A percentile compares a stretch with the other conserved stretches of the same genome.
These are phyloP conservation scores for Climacium dendroides DNA, from an alignment of 225 moss, liverwort and hornwort genomes.

Conservation along the genomic window DNA sequence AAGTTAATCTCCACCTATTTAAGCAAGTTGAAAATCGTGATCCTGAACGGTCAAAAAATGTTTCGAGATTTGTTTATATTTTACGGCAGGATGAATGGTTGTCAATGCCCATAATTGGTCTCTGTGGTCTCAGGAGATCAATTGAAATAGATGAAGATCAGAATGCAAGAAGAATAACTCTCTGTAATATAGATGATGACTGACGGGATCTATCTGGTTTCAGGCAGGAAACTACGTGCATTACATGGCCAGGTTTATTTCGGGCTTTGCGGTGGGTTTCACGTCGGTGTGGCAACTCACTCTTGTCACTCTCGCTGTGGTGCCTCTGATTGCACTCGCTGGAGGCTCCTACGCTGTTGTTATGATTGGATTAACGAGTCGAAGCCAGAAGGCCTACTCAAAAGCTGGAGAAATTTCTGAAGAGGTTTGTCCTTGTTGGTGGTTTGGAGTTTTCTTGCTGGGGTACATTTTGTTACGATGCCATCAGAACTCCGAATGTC, in stretches of 20 bases:
- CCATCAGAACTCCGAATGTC: background rate
- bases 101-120: background rate
- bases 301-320: conserved; percentile 61
- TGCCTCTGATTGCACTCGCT: conserved; percentile 59
- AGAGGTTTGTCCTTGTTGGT: conserved; percentile 26
- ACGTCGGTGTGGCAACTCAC: conserved; percentile 74
- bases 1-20: background rate
- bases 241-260: conserved; percentile 63
- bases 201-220: background rate
- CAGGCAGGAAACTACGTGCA: conserved; percentile 82
- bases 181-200: background rate
- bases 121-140: background rate
- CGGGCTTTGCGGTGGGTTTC: conserved; percentile 61
- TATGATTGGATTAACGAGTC: conserved; percentile 45
- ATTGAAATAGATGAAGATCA: background rate
- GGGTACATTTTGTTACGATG: background rate
- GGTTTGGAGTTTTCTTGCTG: background rate
- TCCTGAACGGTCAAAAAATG: background rate
- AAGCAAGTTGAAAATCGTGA: background rate
- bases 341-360: conserved; percentile 53
- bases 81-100: background rate
- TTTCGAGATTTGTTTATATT: background rate
- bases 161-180: background rate
- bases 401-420: conserved; percentile 56
- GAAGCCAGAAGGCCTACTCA: conserved; percentile 44